A percentile compares a stretch with the other conserved stretches of the same genome.
Evolutionary conservation across 192 early-diverging fungal species (phyloP).

Genomic region (Phycomyces nitens): DNA sequence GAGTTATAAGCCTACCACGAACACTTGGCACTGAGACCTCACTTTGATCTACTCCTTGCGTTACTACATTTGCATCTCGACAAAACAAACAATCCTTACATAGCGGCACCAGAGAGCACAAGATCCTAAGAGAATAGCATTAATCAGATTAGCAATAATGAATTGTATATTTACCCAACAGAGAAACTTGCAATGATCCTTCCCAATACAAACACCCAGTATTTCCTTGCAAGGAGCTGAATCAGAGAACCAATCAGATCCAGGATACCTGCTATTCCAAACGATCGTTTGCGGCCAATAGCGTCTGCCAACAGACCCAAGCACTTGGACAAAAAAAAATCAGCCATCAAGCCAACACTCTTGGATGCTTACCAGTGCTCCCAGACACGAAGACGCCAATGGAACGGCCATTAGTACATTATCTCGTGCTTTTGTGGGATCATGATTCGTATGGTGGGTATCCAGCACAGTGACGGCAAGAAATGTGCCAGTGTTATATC

Average conservation of each 20-base stretch:
- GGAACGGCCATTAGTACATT: too few relatives aligned
- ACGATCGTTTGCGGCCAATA: constrained; percentile 41
- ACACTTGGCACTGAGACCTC: constrained; percentile 74
- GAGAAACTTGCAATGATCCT: constrained; percentile 51
- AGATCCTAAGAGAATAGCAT: constrained; percentile 25
- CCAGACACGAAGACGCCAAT: too few relatives aligned
- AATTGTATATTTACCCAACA: constrained; percentile 46
- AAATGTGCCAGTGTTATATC: too few relatives aligned
- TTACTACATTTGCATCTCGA: background rate
- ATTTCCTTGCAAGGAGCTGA: constrained; percentile 38
- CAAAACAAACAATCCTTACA: constrained; percentile 12
- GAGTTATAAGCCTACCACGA: constrained; percentile 76
- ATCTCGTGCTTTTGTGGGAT: too few relatives aligned
- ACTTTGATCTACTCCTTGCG: constrained; percentile 45
- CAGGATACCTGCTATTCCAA: constrained; percentile 41
- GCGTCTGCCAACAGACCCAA: constrained; percentile 48
- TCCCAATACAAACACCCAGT: constrained; percentile 42
- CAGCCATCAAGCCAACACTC: too few relatives aligned
- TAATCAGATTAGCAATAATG: background rate
- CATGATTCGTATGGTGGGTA: too few relatives aligned
- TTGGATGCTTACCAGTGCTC: too few relatives aligned
- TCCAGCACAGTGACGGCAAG: too few relatives aligned
- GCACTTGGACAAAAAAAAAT: constrained; percentile 17
- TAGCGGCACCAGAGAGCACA: constrained; percentile 58
- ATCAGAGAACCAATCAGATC: constrained; percentile 48